Percentiles rank a stretch among this genome's conserved stretches.
phyloP scores from a whole-genome alignment of 139 green algal genomes.

The Gonium pectorale region DNA sequence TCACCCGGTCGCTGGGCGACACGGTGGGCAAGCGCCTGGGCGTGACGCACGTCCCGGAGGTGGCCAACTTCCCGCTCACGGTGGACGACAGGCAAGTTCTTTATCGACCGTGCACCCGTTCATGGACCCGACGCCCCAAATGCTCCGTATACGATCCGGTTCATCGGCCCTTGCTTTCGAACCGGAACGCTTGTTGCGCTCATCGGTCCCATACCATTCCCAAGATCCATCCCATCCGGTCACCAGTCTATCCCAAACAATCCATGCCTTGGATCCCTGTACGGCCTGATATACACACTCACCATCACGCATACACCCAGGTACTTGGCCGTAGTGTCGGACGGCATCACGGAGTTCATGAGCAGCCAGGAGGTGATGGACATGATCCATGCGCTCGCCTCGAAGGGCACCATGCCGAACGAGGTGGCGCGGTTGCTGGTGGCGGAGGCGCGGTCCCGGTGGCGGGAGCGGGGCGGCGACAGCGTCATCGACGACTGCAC shows the following conservation, averaged over 20 bases:
- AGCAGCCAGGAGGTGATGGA: conserved; percentile 64
- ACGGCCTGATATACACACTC: too few relatives aligned
- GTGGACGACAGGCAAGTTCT: conserved; percentile 61
- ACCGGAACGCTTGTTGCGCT: too few relatives aligned
- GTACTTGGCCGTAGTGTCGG: conserved; percentile 71
- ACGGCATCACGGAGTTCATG: conserved; percentile 76
- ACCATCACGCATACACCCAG: conserved; percentile 34
- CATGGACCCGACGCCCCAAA: too few relatives aligned
- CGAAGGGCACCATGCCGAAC: conserved; percentile 1
- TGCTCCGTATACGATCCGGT: too few relatives aligned
- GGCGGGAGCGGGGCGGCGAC: not conserved
- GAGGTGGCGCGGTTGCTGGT: conserved; percentile 38
- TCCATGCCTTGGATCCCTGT: too few relatives aligned
- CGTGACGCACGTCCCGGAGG: conserved; percentile 62
- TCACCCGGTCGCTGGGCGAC: conserved; percentile 74
- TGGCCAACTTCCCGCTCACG: conserved; percentile 44
- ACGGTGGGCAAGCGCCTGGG: conserved; percentile 59
- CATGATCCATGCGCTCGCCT: conserved; percentile 53
- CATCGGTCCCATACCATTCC: too few relatives aligned
- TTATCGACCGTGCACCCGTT: too few relatives aligned
- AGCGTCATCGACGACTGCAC: conserved; percentile 42
- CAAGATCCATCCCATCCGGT: too few relatives aligned
- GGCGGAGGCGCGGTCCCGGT: conserved; percentile 16
- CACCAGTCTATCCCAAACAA: too few relatives aligned
- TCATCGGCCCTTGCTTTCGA: too few relatives aligned